Conservation (phyloP, 106 monocot species). For the Allium cepa region DNA sequence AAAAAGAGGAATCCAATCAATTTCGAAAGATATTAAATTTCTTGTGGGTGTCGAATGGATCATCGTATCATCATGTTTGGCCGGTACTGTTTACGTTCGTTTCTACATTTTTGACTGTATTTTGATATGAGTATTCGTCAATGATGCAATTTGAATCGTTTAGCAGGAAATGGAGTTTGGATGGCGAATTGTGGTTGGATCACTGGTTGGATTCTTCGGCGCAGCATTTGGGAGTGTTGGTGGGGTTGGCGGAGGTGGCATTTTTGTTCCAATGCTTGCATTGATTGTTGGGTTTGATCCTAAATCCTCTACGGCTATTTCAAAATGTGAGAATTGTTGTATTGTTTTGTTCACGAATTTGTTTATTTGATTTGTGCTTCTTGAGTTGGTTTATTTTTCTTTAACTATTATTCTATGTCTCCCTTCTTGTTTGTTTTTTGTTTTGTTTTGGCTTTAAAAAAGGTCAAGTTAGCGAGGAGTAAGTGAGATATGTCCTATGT, state of each 20-base stretch:
- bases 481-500: too few species aligned
- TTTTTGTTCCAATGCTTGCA: constrained; percentile 80
- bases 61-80: constrained; percentile 24
- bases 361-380: too few species aligned
- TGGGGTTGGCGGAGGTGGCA: constrained; percentile 71
- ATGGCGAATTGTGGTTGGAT: constrained; percentile 62
- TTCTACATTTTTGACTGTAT: neutral
- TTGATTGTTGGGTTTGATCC: constrained; percentile 77
- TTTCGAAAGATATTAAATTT: constrained; percentile 3
- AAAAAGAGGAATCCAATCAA: neutral
- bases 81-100: constrained; percentile 6
- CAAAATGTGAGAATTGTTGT: constrained; percentile 47
- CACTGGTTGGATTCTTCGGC: constrained; percentile 60
- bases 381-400: too few species aligned
- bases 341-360: too few species aligned
- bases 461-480: too few species aligned
- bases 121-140: neutral
- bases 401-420: too few species aligned
- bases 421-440: too few species aligned
- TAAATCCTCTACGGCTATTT: constrained; percentile 73
- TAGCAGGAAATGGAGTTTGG: constrained; percentile 49
- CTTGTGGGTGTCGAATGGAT: constrained; percentile 15
- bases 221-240: constrained; percentile 79
- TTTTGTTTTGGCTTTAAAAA: too few species aligned
- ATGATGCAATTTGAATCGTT: neutral